Base-by-base conservation (phyloP, 805 yeast species). In the Ogataea allantospora region DNA sequence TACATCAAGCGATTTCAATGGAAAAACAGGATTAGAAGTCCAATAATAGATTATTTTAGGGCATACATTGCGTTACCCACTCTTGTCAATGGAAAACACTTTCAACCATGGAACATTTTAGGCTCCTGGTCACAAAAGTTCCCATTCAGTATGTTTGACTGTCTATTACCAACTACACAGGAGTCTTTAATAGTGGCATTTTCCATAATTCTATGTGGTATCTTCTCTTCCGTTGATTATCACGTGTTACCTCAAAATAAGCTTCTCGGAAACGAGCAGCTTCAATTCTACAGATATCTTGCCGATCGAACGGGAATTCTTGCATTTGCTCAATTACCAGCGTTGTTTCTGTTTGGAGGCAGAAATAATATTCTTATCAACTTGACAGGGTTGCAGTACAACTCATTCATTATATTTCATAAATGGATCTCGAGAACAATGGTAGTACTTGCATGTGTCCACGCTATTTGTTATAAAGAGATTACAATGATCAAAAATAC, bases 301-400 rank as follows among this genome's bases (percentile, higher is more conserved):
- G 81, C 79, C 23, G 82, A 77, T 55, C 68, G 85, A 57, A 64
- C 78, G 5, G 83, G 77, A 16, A 42, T 76, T n/a, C 58, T 75
- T 51, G 63, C 60, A 23, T 55, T 46, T 51, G 53, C 70, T 46
- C 65, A 68, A 41, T 44, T 69, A 29, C 84, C 85, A 3, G 57
- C 73, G 21, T 47, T 77, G 28, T 60, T 73, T 13, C 57, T 77
- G 34, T 78, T 78, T 55, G 82, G 80, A 2, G 74, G 80, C 25
- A 56, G 83, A 39, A 78, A 78, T 56, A 78, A 78, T 51, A 52
- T 78, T 22, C 58, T 78, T 39, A 69, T 70, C 37, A 71, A 75
- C 70, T 13, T 71, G 10, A 70, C 83, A 0, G 75, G 79, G 1
- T 67, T 78, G 70, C 65, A 62, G 29, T 70, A 57, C 50, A 58